Evolutionary conservation across 768 basidiomycete species (phyloP).

Genomic region (Calocybe cyanea): DNA sequence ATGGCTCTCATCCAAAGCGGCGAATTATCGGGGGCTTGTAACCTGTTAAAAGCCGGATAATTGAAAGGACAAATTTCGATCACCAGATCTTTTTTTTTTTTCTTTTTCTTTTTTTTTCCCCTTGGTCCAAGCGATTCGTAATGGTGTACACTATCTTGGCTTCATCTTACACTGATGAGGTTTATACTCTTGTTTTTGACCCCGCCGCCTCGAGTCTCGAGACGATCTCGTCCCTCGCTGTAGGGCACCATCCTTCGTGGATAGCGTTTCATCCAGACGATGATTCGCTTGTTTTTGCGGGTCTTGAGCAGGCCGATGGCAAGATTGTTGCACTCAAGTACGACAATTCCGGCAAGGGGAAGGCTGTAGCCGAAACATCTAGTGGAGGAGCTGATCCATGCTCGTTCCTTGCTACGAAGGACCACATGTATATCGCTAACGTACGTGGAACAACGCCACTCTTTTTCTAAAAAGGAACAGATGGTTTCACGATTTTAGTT

Average conservation of each 20-base stretch:
- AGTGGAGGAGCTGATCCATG: conserved; percentile 66
- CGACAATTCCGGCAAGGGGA: conserved; percentile 47
- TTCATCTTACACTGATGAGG: conserved; percentile 60
- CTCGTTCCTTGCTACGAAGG: conserved; percentile 51
- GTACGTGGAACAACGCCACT: conserved; percentile 39
- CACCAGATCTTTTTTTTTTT: conserved; percentile 1
- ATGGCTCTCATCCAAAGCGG: conserved; percentile 8
- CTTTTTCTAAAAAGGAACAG: background rate
- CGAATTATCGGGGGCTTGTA: conserved; percentile 12
- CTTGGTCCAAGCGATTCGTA: too few relatives aligned
- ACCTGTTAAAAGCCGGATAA: conserved; percentile 16
- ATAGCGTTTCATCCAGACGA: conserved; percentile 58
- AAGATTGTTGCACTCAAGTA: conserved; percentile 57
- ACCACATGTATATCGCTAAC: conserved; percentile 65
- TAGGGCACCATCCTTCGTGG: conserved; percentile 75
- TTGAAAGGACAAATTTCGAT: conserved; percentile 1
- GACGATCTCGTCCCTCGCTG: conserved; percentile 38
- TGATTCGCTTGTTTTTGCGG: conserved; percentile 57
- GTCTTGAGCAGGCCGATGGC: conserved; percentile 67
- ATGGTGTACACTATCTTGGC: conserved; percentile 51
- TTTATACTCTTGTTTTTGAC: conserved; percentile 65
- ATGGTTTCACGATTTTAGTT: too few relatives aligned
- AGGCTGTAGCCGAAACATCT: conserved; percentile 42
- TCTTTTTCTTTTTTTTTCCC: too few relatives aligned
- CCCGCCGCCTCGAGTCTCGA: conserved; percentile 40